A percentile compares a stretch with the other conserved stretches of the same genome.
Conservation (phyloP, 148 eudicot species). For the Bassia scoparia region DNA sequence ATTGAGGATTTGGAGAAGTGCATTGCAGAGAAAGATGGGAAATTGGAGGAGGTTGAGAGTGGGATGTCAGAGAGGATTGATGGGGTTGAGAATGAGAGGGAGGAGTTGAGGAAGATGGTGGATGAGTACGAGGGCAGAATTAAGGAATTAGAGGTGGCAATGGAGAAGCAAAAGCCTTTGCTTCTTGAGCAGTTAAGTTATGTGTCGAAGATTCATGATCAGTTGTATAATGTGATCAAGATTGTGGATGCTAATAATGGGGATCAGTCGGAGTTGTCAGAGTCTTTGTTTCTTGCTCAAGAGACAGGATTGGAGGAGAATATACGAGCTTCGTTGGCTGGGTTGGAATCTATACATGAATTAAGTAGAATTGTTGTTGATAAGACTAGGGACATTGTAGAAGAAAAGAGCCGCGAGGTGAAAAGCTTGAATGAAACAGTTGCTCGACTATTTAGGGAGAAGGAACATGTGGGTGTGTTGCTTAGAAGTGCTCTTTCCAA, state of each 20-base stretch:
- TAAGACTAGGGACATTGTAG: slow-evolving; percentile 58
- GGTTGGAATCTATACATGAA: slow-evolving; percentile 73
- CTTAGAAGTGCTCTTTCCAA: slow-evolving; percentile 83
- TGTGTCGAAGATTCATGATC: slow-evolving; percentile 71
- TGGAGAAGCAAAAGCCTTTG: slow-evolving; percentile 69
- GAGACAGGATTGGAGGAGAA: slow-evolving; percentile 88
- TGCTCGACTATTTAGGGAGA: slow-evolving; percentile 72
- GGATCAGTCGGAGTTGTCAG: slow-evolving; percentile 66
- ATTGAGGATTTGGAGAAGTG: slow-evolving; percentile 57
- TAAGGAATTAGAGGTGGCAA: slow-evolving; percentile 42
- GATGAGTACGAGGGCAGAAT: slow-evolving; percentile 51
- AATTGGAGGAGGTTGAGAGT: slow-evolving; percentile 43
- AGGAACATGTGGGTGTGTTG: slow-evolving; percentile 82
- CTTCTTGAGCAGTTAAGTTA: slow-evolving; percentile 63
- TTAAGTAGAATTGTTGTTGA: slow-evolving; percentile 51
- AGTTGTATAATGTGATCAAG: slow-evolving; percentile 60
- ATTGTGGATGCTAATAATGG: slow-evolving; percentile 61
- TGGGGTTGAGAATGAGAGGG: slow-evolving; percentile 45
- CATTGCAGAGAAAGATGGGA: slow-evolving; percentile 57
- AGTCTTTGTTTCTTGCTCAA: slow-evolving; percentile 79
- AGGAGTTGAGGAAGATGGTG: slow-evolving; percentile 48
- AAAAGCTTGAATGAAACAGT: slow-evolving; percentile 71
- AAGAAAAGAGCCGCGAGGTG: slow-evolving; percentile 65
- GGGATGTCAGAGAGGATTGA: slow-evolving; percentile 47
- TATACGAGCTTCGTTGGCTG: slow-evolving; percentile 78